Evolutionary conservation across 306 rosid genomes (phyloP), one percentile per base, ranked within the genome.

Genomic region (Pueraria montana): DNA sequence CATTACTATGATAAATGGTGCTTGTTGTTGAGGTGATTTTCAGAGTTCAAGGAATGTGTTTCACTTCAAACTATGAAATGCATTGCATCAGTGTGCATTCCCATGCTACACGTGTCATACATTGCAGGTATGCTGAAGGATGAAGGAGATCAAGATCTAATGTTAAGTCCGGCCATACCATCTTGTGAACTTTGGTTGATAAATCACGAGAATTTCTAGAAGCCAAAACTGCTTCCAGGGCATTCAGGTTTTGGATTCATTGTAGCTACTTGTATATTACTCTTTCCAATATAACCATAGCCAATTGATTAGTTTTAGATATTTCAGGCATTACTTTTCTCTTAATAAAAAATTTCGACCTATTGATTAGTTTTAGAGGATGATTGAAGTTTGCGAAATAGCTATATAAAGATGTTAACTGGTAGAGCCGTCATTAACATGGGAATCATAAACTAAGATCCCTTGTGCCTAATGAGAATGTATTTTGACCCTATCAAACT

Each of bases 241-340:
- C 78, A 58, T 74, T 84, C 68, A 59, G 79, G 74, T 48, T 85
- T 80, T 75, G 40, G 59, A 80, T 80, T 80, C 62, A 43, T 75
- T 61, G 66, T 30, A 70, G 79, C 73, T 69, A 62, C 52, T 53
- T 87, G 80, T 75, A 63, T 34, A 65, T 82, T 46, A 32, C 1
- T 17, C 11, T 67, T 73, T 34, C 74, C 48, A 17, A 17, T 86
- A 63, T 79, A 30, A 43, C 42, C 53, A 14, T 66, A 58, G 67
- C 27, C 61, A 50, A 75, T 61, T 42, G 73, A 79, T 63, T 48
- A 43, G 45, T 66, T 74, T 34, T 65, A 23, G 69, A 69, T 30
- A 68, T 40, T 34, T 52, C 20, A 3, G 8, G 9, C 53, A 18
- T 40, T 79, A 18, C 9, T 43, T 72, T 82, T 64, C 43, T 53